These are phyloP conservation scores for Suillus sp. DNA, from an alignment of 768 basidiomycete species.

Conservation along the genomic window DNA sequence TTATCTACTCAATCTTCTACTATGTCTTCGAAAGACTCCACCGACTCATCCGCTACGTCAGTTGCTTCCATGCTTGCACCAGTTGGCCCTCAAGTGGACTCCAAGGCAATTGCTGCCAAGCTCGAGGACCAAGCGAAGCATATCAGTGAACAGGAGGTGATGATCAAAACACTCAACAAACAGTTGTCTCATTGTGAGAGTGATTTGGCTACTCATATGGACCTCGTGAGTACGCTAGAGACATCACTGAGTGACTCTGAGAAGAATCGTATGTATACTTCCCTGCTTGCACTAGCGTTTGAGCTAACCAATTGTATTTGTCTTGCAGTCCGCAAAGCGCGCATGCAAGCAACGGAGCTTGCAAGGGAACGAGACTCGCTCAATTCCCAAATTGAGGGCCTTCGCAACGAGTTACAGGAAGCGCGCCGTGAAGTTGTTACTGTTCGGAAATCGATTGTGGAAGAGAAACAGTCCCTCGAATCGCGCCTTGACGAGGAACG, in stretches of 20 bases:
- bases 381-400: slow-evolving; percentile 60
- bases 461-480: slow-evolving; percentile 88
- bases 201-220: slow-evolving; percentile 90
- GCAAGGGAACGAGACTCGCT: slow-evolving; percentile 83
- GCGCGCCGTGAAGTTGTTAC: slow-evolving; percentile 78
- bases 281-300: slow-evolving; percentile 10
- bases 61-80: slow-evolving; percentile 46
- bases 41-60: slow-evolving; percentile 70
- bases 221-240: slow-evolving; percentile 83
- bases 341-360: slow-evolving; percentile 90
- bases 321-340: slow-evolving; percentile 80
- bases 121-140: slow-evolving; percentile 76
- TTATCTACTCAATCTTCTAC: slow-evolving; percentile 64
- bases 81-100: slow-evolving; percentile 43
- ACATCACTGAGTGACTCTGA: slow-evolving; percentile 88
- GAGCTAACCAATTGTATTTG: slow-evolving; percentile 17
- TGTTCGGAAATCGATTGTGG: slow-evolving; percentile 77
- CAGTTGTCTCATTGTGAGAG: slow-evolving; percentile 91
- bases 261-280: slow-evolving; percentile 74
- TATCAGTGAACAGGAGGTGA: slow-evolving; percentile 82
- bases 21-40: slow-evolving; percentile 64
- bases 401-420: slow-evolving; percentile 74
- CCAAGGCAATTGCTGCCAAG: slow-evolving; percentile 52
- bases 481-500: slow-evolving; percentile 85
- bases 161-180: slow-evolving; percentile 94